Percentiles rank a stretch among this genome's conserved stretches.
These are phyloP conservation scores for Epipyxis sp. DNA, from an alignment of 108 stramenopile genomes.

Conservation along the genomic window DNA sequence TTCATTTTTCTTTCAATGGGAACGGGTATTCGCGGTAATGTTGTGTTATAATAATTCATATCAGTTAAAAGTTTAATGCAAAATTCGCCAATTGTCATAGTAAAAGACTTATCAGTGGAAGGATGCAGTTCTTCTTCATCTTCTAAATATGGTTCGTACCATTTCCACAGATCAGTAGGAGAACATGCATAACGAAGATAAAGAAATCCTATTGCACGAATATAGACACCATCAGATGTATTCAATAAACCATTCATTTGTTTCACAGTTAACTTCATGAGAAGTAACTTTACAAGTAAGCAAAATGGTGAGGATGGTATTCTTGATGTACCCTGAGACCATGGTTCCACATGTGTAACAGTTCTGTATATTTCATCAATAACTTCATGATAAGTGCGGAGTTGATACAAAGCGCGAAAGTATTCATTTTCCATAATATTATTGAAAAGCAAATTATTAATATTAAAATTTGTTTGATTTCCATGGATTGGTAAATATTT, in stretches of 20 bases:
- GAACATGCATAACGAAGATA: slow-evolving; percentile 86
- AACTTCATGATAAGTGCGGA: slow-evolving; percentile 71
- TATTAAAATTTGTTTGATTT: slow-evolving; percentile 71
- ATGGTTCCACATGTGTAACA: slow-evolving; percentile 85
- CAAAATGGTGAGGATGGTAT: slow-evolving; percentile 87
- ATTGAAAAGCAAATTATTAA: slow-evolving; percentile 79
- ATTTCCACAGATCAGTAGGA: slow-evolving; percentile 71
- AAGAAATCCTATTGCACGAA: slow-evolving; percentile 87
- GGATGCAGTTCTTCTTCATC: slow-evolving; percentile 66
- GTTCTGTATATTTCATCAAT: slow-evolving; percentile 87
- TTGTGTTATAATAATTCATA: slow-evolving; percentile 83
- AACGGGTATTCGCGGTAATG: slow-evolving; percentile 85
- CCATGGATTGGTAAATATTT: slow-evolving; percentile 40
- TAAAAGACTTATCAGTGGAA: not conserved
- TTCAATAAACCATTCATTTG: slow-evolving; percentile 82
- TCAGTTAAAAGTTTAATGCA: slow-evolving; percentile 58
- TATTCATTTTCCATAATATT: slow-evolving; percentile 75
- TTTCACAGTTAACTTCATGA: slow-evolving; percentile 76
- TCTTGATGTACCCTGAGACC: slow-evolving; percentile 68
- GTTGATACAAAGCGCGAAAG: slow-evolving; percentile 67
- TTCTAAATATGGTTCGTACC: slow-evolving; percentile 80
- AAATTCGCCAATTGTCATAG: slow-evolving; percentile 33
- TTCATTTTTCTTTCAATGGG: slow-evolving; percentile 81
- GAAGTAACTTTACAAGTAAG: slow-evolving; percentile 79
- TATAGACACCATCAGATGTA: slow-evolving; percentile 81